phyloP scores from a whole-genome alignment of 1,284 basidiomycete species.

The Cystobasidium pallidum region DNA sequence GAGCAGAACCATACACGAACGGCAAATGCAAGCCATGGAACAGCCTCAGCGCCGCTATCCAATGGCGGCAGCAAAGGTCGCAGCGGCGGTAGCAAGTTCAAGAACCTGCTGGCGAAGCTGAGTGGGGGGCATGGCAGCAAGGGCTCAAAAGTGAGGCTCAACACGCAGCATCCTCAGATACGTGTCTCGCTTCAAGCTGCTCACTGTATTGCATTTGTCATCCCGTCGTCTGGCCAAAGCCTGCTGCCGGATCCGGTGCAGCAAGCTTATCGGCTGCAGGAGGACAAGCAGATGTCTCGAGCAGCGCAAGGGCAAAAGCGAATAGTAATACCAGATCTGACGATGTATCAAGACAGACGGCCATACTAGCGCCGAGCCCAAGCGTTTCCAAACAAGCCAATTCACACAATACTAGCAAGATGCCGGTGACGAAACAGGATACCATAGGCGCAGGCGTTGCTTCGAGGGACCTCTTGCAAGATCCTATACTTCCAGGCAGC shows the following conservation, averaged over 20 bases:
- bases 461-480: background rate
- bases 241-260: background rate
- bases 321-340: constrained; percentile 2
- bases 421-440: background rate
- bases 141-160: background rate
- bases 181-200: background rate
- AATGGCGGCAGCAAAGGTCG: constrained; percentile 19
- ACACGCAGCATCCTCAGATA: background rate
- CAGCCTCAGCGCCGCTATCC: background rate
- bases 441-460: constrained; percentile 2
- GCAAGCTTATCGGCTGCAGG: background rate
- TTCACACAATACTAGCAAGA: constrained; percentile 1
- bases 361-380: background rate
- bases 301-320: background rate
- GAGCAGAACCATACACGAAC: background rate
- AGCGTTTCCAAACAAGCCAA: background rate
- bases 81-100: constrained; percentile 25
- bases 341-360: background rate
- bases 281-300: background rate
- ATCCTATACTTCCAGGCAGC: background rate
- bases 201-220: too few species aligned
- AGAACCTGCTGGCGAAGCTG: constrained; percentile 30
- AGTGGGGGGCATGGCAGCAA: constrained; percentile 29
- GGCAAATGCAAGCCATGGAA: background rate
- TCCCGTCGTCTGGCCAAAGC: background rate